Conservation (phyloP, 176 grass and related monocot genomes). For the Phyllostachys edulis region DNA sequence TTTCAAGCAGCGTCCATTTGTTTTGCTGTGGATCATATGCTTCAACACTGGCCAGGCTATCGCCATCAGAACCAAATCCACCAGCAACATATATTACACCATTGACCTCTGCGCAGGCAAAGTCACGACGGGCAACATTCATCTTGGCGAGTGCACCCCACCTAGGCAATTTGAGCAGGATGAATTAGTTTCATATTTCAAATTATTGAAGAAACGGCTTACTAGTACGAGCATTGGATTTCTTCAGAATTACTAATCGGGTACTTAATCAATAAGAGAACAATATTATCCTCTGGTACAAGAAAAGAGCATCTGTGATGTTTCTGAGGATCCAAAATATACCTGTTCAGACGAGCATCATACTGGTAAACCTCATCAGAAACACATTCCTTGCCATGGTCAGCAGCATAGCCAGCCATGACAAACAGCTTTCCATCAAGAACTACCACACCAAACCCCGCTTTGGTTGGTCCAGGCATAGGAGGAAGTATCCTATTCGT, state of each 20-base stretch:
- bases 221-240: neutral
- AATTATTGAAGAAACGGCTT: neutral
- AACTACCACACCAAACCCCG: conserved; percentile 61
- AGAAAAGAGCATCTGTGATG: neutral
- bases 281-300: neutral
- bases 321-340: neutral
- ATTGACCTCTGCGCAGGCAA: conserved; percentile 56
- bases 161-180: conserved; percentile 30
- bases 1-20: conserved; percentile 52
- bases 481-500: conserved; percentile 53
- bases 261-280: neutral
- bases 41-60: conserved; percentile 58
- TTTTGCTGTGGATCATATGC: conserved; percentile 59
- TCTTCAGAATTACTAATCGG: neutral
- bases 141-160: conserved; percentile 67
- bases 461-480: conserved; percentile 56
- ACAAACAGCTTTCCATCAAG: conserved; percentile 62
- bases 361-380: conserved; percentile 72
- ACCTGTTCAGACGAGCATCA: conserved; percentile 81
- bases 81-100: conserved; percentile 67
- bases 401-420: conserved; percentile 50
- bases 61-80: conserved; percentile 42
- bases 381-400: conserved; percentile 44
- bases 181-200: neutral
- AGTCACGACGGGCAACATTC: conserved; percentile 64